phyloP scores from a whole-genome alignment of 2,329 filamentous ascomycete genomes.

The Shiraia bambusicola region DNA sequence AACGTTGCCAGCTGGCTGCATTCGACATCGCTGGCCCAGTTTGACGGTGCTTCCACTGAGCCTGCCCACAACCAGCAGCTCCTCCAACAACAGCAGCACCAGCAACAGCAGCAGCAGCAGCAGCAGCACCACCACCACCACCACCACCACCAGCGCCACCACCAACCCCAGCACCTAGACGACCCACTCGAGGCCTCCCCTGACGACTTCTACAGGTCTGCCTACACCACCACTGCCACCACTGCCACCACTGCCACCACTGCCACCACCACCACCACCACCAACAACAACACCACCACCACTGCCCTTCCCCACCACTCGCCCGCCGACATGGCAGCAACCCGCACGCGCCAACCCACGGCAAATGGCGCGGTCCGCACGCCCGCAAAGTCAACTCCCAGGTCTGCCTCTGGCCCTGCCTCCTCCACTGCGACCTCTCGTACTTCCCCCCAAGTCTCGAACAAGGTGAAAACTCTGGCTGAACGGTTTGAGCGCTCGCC shows the following conservation, averaged over 20 bases:
- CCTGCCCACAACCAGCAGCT: background rate
- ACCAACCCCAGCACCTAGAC: conserved; percentile 8
- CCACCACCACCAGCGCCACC: background rate
- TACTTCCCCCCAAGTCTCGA: conserved; percentile 23
- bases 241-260: conserved; percentile 2
- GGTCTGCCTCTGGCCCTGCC: conserved; percentile 36
- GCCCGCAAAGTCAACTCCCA: conserved; percentile 23
- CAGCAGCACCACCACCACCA: background rate
- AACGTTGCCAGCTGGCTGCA: conserved; percentile 39
- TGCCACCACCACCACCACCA: conserved; percentile 17
- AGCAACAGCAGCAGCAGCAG: background rate
- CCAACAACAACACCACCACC: conserved; percentile 6
- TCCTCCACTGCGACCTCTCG: conserved; percentile 24
- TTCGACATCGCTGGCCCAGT: conserved; percentile 34
- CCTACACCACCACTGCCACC: conserved; percentile 19
- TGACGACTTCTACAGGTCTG: conserved; percentile 37
- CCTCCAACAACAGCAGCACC: conserved; percentile 2
- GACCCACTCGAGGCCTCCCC: conserved; percentile 25
- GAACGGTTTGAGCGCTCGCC: conserved; percentile 41
- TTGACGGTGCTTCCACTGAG: conserved; percentile 14
- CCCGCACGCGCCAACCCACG: conserved; percentile 32
- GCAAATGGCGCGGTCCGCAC: conserved; percentile 31
- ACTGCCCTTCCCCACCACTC: too few species aligned
- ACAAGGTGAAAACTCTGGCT: conserved; percentile 42
- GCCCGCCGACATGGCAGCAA: conserved; percentile 9